Conservation (phyloP, 108 stramenopile genomes). For the Schizochytrium sp. region DNA sequence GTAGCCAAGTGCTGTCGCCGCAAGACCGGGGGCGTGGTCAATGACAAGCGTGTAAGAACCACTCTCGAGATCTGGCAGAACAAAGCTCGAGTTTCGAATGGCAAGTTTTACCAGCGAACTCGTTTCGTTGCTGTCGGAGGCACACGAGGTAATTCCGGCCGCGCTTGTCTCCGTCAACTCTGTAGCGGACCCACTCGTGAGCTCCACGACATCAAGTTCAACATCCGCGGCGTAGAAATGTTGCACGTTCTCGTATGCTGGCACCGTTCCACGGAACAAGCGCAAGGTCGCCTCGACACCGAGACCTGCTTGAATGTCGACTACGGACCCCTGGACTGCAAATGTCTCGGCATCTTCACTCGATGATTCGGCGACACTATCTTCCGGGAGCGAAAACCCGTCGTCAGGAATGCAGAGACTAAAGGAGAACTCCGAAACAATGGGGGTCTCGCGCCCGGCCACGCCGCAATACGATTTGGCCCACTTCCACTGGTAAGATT, state of each 20-base stretch:
- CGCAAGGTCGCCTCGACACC: not conserved
- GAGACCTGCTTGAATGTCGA: not conserved
- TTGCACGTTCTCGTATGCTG: not conserved
- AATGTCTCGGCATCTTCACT: not conserved
- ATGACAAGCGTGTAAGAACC: not conserved
- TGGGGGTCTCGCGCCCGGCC: not conserved
- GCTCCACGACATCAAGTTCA: not conserved
- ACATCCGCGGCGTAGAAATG: not conserved
- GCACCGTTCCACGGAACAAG: not conserved
- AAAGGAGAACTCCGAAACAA: not conserved
- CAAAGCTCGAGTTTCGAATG: not conserved
- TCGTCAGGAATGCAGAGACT: not conserved
- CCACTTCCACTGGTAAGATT: not conserved
- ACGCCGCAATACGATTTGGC: slow-evolving; percentile 13
- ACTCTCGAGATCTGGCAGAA: not conserved
- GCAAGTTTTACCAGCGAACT: not conserved
- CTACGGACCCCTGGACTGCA: not conserved
- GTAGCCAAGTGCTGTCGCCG: not conserved
- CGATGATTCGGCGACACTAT: not conserved
- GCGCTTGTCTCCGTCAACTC: not conserved
- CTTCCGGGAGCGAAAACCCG: not conserved
- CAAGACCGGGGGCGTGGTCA: not conserved
- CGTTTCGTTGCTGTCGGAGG: not conserved
- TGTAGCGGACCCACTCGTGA: not conserved
- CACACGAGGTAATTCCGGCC: not conserved